Evolutionary conservation across 1,139 yeast genomes (phyloP).

Genomic region (Scheffersomyces illinoinensis): DNA sequence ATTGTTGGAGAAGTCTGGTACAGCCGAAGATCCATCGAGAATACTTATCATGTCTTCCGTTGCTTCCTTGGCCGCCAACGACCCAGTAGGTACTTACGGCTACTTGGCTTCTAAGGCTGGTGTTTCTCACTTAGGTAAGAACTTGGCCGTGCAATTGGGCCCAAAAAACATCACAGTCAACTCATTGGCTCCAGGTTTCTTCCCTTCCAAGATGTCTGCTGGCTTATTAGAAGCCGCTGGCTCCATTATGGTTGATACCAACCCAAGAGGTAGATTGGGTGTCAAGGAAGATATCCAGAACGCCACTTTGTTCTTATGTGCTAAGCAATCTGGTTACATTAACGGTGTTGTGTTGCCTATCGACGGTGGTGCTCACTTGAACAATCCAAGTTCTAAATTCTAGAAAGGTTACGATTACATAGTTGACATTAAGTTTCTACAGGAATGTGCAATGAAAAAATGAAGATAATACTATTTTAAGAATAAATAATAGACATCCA

Average conservation of each 20-base stretch:
- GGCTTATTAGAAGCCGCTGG: constrained; percentile 63
- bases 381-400: neutral
- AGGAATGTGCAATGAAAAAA: neutral
- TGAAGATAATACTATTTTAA: constrained; percentile 4
- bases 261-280: constrained; percentile 71
- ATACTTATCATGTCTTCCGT: constrained; percentile 69
- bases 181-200: constrained; percentile 75
- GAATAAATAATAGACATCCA: too few relatives aligned
- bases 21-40: constrained; percentile 63
- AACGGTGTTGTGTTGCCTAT: constrained; percentile 75
- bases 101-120: constrained; percentile 80
- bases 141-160: constrained; percentile 64
- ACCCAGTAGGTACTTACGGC: constrained; percentile 60
- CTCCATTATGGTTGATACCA: constrained; percentile 44
- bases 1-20: constrained; percentile 54
- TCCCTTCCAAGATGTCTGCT: constrained; percentile 75
- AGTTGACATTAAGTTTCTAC: neutral
- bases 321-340: constrained; percentile 60
- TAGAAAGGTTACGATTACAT: neutral
- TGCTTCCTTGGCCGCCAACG: constrained; percentile 47
- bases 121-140: constrained; percentile 67
- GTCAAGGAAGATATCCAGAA: constrained; percentile 60
- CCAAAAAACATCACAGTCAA: constrained; percentile 69
- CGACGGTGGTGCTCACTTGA: constrained; percentile 62
- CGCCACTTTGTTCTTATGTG: constrained; percentile 59